phyloP scores from a whole-genome alignment of 192 early-diverging fungal genomes.

The Coemansia sp. region DNA sequence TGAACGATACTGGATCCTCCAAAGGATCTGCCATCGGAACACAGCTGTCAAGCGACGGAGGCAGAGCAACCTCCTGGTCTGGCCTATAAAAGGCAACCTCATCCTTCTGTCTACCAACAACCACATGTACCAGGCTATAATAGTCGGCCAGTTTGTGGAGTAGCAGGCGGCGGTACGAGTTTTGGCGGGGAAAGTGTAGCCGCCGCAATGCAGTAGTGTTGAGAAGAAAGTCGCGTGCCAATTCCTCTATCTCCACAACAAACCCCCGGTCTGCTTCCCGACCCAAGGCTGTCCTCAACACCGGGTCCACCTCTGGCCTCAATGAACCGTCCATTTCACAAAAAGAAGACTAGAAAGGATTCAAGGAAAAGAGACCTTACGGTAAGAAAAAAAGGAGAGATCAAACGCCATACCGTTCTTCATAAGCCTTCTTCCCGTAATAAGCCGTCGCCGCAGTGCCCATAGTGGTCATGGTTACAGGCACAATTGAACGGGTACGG shows the following conservation, averaged over 20 bases:
- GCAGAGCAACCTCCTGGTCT: too few species aligned
- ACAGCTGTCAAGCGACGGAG: too few species aligned
- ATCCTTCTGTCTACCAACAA: conserved; percentile 10
- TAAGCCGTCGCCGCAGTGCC: conserved; percentile 34
- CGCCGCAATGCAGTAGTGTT: too few species aligned
- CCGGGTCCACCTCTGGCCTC: conserved; percentile 1
- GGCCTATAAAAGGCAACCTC: conserved; percentile 23
- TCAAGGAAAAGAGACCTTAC: neutral
- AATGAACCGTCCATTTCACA: neutral
- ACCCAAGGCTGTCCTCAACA: conserved; percentile 6
- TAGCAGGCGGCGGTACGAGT: conserved; percentile 22
- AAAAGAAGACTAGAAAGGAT: neutral
- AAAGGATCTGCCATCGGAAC: too few species aligned
- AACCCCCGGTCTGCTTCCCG: conserved; percentile 15
- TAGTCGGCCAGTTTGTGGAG: conserved; percentile 23
- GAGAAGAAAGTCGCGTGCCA: conserved; percentile 7
- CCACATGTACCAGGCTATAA: conserved; percentile 16
- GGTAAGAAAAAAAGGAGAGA: neutral
- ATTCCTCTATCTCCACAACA: conserved; percentile 6
- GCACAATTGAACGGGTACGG: conserved; percentile 34
- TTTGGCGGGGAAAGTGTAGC: conserved; percentile 11
- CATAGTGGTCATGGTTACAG: conserved; percentile 25
- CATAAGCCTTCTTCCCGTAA: conserved; percentile 39
- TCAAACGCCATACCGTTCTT: conserved; percentile 38
- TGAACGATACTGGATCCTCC: conserved; percentile 1